phyloP scores from a whole-genome alignment of 225 moss, liverwort and hornwort species.

The Polytrichum formosum region DNA sequence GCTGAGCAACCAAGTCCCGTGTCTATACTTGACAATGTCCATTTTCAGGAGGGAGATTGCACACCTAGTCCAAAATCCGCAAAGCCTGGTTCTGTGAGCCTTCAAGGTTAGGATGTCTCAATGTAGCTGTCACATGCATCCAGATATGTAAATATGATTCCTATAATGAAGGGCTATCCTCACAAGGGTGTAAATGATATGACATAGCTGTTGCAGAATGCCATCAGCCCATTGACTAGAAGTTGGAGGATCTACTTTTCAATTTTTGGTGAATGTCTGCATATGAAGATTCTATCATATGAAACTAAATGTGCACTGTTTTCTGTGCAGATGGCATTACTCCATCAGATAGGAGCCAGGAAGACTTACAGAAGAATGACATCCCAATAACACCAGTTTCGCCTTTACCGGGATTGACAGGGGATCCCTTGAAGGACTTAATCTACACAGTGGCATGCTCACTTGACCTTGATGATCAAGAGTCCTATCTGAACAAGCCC shows the following conservation, averaged over 20 bases:
- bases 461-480: slow-evolving; percentile 39
- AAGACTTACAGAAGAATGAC: slow-evolving; percentile 9
- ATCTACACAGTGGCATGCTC: slow-evolving; percentile 30
- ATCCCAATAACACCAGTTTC: slow-evolving; percentile 20
- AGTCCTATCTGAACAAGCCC: slow-evolving; percentile 38
- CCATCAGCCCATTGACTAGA: too few relatives aligned
- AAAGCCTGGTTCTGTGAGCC: slow-evolving; percentile 17
- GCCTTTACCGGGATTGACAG: slow-evolving; percentile 14
- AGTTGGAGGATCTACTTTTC: too few relatives aligned
- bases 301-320: too few relatives aligned
- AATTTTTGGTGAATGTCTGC: too few relatives aligned
- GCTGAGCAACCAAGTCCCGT: slow-evolving; percentile 40
- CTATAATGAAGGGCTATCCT: too few relatives aligned
- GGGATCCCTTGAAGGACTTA: slow-evolving; percentile 35
- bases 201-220: too few relatives aligned
- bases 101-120: slow-evolving; percentile 19
- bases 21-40: slow-evolving; percentile 34
- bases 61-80: slow-evolving; percentile 34
- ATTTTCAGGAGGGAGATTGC: slow-evolving; percentile 32
- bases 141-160: background rate
- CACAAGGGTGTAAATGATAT: too few relatives aligned
- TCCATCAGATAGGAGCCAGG: slow-evolving; percentile 16
- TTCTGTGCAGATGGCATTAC: slow-evolving; percentile 20
- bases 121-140: background rate
- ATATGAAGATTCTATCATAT: too few relatives aligned